phyloP scores from a whole-genome alignment of 495 filamentous ascomycete species.

The Penicillium pulvis region DNA sequence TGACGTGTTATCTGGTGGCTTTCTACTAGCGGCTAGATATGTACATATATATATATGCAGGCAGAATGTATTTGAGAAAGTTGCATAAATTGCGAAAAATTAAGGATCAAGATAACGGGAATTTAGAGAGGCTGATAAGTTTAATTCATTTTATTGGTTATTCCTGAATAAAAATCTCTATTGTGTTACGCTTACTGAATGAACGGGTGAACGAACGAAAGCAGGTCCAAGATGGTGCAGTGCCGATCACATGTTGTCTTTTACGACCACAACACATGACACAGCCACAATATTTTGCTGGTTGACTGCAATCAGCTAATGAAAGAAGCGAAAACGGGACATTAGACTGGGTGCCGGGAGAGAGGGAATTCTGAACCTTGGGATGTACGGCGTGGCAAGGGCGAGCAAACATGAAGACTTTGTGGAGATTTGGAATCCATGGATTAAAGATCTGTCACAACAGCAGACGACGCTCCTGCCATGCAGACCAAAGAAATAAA shows the following conservation, averaged over 20 bases:
- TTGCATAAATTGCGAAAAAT: no score
- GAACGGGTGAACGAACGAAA: not conserved
- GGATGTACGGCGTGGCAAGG: not conserved
- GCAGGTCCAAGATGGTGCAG: not conserved
- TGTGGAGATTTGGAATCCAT: not conserved
- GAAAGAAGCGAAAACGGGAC: not conserved
- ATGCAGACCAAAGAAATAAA: not conserved
- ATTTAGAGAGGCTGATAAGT: no score
- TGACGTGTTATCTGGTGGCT: not conserved
- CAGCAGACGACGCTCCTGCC: not conserved
- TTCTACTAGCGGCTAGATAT: not conserved
- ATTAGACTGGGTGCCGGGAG: not conserved
- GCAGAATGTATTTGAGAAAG: no score
- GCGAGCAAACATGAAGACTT: not conserved
- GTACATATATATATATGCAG: no score
- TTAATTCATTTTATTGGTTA: no score
- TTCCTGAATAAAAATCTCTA: no score
- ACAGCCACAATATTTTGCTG: not conserved
- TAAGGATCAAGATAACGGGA: no score
- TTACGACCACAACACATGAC: not conserved
- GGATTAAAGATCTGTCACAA: not conserved
- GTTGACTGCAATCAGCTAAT: not conserved
- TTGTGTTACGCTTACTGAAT: not conserved
- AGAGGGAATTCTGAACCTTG: not conserved
- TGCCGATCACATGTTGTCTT: not conserved